These are phyloP conservation scores for Marasmius oreades DNA, from an alignment of 1,284 basidiomycete genomes.

Conservation along the genomic window DNA sequence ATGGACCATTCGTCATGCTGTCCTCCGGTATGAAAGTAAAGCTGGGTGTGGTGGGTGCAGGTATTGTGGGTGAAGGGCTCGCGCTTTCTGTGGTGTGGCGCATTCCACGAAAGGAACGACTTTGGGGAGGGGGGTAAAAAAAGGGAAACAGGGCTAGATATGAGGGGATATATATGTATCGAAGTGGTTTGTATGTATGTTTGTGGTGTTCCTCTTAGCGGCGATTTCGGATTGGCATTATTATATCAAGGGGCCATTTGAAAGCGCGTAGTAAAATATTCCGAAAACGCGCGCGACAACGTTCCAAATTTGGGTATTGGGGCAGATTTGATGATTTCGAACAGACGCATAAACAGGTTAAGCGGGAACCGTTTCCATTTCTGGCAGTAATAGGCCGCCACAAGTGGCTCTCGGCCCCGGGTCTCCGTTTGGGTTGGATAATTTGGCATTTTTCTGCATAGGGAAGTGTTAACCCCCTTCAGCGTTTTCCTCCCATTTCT, in stretches of 20 bases:
- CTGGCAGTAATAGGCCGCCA: slow-evolving; percentile 7
- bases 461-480: slow-evolving; percentile 7
- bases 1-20: slow-evolving; percentile 19
- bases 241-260: slow-evolving; percentile 4
- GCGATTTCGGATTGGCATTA: slow-evolving; percentile 6
- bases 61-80: neutral
- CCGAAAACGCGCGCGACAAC: slow-evolving; percentile 3
- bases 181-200: neutral
- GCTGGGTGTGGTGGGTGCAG: neutral
- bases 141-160: neutral
- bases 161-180: neutral
- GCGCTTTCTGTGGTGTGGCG: neutral
- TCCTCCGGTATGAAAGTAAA: slow-evolving; percentile 1
- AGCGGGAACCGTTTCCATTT: slow-evolving; percentile 8
- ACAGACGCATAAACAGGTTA: slow-evolving; percentile 8
- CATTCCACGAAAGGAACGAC: slow-evolving; percentile 1
- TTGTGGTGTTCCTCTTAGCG: slow-evolving; percentile 7
- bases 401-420: slow-evolving; percentile 13
- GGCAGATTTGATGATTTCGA: neutral
- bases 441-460: slow-evolving; percentile 5
- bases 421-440: neutral
- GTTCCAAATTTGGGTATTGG: slow-evolving; percentile 3
- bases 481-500: slow-evolving; percentile 4
- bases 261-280: slow-evolving; percentile 8
- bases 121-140: neutral